A percentile compares a stretch with the other conserved stretches of the same genome.
These are phyloP conservation scores for Cercospora janseana DNA, from an alignment of 2,329 filamentous ascomycete genomes.

Conservation along the genomic window DNA sequence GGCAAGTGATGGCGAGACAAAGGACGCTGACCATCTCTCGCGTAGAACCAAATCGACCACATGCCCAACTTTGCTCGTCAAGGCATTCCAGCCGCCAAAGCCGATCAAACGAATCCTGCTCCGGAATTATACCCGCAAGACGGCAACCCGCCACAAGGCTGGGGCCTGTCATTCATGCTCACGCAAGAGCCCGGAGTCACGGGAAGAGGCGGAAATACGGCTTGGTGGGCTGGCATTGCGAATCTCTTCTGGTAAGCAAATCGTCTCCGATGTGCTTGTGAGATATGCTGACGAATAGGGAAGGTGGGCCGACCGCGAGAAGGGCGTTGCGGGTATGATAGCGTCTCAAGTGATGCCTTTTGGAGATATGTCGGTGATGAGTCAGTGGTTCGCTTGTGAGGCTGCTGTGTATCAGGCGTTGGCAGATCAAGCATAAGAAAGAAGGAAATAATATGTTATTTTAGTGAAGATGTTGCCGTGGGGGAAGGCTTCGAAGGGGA, in stretches of 20 bases:
- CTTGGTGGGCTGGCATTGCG: constrained; percentile 38
- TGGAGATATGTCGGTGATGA: constrained; percentile 30
- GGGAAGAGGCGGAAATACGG: constrained; percentile 37
- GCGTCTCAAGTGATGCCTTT: constrained; percentile 40
- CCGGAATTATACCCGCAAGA: constrained; percentile 41
- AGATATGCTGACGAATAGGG: not conserved
- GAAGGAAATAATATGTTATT: not conserved
- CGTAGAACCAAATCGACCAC: constrained; percentile 39
- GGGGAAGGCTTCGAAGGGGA: not conserved
- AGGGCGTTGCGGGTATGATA: constrained; percentile 40
- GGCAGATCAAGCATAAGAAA: no score
- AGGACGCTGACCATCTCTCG: not conserved
- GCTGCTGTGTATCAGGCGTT: constrained; percentile 28
- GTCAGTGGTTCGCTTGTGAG: constrained; percentile 38
- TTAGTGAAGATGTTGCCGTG: not conserved
- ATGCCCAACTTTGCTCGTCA: constrained; percentile 39
- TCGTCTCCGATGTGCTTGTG: not conserved
- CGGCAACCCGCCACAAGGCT: constrained; percentile 60
- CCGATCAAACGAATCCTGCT: constrained; percentile 39
- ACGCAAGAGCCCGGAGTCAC: constrained; percentile 38
- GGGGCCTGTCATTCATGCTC: constrained; percentile 52
- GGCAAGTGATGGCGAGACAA: no score
- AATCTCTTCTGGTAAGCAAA: constrained; percentile 34
- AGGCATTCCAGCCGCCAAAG: constrained; percentile 36
- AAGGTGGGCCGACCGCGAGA: constrained; percentile 34